Base-by-base conservation (phyloP, 305 asterid genomes). In the Fraxinus paxiana region DNA sequence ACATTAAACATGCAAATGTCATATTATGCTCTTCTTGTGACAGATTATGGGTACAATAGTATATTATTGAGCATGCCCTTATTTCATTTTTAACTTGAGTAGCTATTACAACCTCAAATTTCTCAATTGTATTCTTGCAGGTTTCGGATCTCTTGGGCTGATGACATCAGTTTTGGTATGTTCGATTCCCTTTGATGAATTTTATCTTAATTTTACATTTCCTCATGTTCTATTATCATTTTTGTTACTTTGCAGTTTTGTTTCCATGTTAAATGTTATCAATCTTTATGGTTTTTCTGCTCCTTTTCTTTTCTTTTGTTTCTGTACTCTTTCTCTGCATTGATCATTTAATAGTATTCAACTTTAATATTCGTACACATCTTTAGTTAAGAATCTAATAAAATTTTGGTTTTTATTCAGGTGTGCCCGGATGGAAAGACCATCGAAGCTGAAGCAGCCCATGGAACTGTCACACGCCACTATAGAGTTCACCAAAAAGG, bases 371-470 rank as follows among this genome's bases (percentile, higher is more conserved):
- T 30, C 2, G 51, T 15, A 33, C 18, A 20, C 17, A 6, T 69
- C 59, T 77, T 69, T 17, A n/a, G 18, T 56, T 56, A 28, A 41
- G 72, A 59, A 76, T 78, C 51, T 83, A 78, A 85, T 6, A 43
- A 61, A 73, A 75, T 82, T 80, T 34, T 38, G 37, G 80, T 13
- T 87, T 87, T 70, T 28, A 74, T 88, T 46, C 84, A 94, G 99
- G 91, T 96, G 67, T 96, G 99, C 85, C 99, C 98, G 13, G 98
- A 96, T 86, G 98, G 99, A 76, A 96, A 96, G 94, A 96, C 98
- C n/a, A 94, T 96, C 26, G 98, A 96, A 85, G 90, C 98, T 69
- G 99, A 96, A 91, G 98, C 99, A 70, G 99, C 99, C 79, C 98
- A 94, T 82, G 99, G 99, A 88, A 96, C 99, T 73, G 99, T 96